Base-by-base conservation (phyloP, 2,329 filamentous ascomycete genomes). In the Zalaria sp. region DNA sequence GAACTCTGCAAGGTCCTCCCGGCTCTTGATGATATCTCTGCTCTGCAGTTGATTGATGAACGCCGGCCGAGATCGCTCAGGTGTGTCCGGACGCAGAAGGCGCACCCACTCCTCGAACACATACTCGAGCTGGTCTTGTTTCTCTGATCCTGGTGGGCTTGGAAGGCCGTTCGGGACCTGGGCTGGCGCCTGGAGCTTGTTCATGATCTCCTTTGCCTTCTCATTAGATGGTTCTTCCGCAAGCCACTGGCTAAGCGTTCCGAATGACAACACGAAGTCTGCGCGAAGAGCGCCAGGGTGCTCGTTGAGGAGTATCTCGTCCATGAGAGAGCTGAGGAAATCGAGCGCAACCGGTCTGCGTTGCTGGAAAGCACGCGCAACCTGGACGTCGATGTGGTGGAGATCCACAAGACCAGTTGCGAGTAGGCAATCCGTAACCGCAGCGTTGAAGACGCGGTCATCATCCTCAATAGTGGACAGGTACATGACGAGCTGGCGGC, bases 41-140 rank as follows among this genome's bases (percentile, higher is more conserved):
- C 79, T 72, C 52, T 89, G 81, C 55, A 96, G 68, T 59, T 96
- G 89, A 52, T 82, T 78, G 37, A 95, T 75, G 60, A 96, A 96
- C 2, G 83, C 75, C 4, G 73, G 66, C 41, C 79, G 70, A 0
- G 80, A 75, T 54, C 81, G 83, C 47, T 86, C 81, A 3, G 81
- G 79, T 3, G 81, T 77, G 50, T 80, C 77, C n/a, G 78, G 73
- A 52, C 86, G 84, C 59, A 82, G 82, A 5, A 95, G 73, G 45
- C 81, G 79, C 27, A 89, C 75, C 91, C 91, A 98, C 64, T 98
- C 91, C 35, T 89, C 87, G 54, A 98, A 95, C 18, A 95, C 73
- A 57, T 98, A 96, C 52, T 93, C 86, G 63, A 93, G 77, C 58
- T 95, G 86, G 47, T 93, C 85, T 47, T 79, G 77, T 50, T 79